Evolutionary conservation across 352 stramenopile species (phyloP).

Genomic region (Phytophthora aleatoria): DNA sequence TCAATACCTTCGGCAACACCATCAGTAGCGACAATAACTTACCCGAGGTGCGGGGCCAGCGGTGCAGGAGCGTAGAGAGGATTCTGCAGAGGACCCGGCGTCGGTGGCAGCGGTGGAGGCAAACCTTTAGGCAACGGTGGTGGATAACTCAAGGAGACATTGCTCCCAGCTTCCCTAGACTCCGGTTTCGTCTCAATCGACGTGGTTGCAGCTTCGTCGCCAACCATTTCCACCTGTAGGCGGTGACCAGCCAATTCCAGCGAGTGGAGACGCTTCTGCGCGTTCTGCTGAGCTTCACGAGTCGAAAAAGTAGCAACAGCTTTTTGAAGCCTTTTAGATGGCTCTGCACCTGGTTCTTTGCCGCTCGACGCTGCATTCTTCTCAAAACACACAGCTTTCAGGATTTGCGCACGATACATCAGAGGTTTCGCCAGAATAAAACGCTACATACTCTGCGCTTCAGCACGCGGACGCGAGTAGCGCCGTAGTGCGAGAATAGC

Average conservation of each 20-base stretch:
- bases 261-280: slow-evolving; percentile 44
- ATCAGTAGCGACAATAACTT: slow-evolving; percentile 3
- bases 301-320: slow-evolving; percentile 56
- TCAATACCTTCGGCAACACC: not conserved
- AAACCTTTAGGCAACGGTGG: slow-evolving; percentile 40
- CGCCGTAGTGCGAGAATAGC: slow-evolving; percentile 68
- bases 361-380: slow-evolving; percentile 34
- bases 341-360: slow-evolving; percentile 34
- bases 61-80: slow-evolving; percentile 39
- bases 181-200: slow-evolving; percentile 14
- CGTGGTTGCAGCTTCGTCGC: slow-evolving; percentile 13
- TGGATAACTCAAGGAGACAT: slow-evolving; percentile 7
- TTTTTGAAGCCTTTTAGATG: slow-evolving; percentile 33
- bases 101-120: slow-evolving; percentile 37
- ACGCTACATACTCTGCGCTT: slow-evolving; percentile 33
- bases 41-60: slow-evolving; percentile 81
- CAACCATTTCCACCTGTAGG: slow-evolving; percentile 42
- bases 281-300: slow-evolving; percentile 36
- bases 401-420: slow-evolving; percentile 11
- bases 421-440: not conserved
- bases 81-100: slow-evolving; percentile 17
- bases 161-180: not conserved
- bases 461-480: slow-evolving; percentile 49
- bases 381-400: slow-evolving; percentile 9
- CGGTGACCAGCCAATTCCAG: slow-evolving; percentile 63